Evolutionary conservation across 2,329 filamentous ascomycete species (phyloP).

Genomic region (Mycosphaerelloides madeirae): DNA sequence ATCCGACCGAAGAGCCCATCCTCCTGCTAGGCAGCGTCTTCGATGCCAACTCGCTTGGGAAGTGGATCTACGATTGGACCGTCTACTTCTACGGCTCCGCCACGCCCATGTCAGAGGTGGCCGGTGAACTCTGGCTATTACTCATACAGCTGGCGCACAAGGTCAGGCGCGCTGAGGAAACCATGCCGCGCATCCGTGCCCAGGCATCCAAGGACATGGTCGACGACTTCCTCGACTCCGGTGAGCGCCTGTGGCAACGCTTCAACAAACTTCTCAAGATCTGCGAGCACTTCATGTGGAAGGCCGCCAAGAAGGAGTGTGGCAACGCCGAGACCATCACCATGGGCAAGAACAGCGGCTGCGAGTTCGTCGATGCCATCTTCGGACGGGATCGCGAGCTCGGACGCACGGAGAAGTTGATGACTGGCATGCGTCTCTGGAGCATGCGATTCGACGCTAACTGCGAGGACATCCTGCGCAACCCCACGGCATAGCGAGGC

Average conservation of each 20-base stretch:
- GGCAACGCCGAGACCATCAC: conserved; percentile 57
- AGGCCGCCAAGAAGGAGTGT: conserved; percentile 68
- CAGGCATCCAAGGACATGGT: conserved; percentile 73
- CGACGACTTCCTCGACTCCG: conserved; percentile 84
- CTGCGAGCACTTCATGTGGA: conserved; percentile 94
- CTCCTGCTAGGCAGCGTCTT: conserved; percentile 93
- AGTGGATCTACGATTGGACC: conserved; percentile 99
- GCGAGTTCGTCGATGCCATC: conserved; percentile 92
- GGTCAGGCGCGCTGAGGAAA: conserved; percentile 83
- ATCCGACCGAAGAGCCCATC: conserved; percentile 88
- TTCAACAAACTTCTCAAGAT: conserved; percentile 82
- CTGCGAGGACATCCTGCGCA: conserved; percentile 78
- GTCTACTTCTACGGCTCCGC: conserved; percentile 80
- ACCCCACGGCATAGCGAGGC: conserved; percentile 40
- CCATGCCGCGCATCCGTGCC: conserved; percentile 65
- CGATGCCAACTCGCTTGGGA: conserved; percentile 93
- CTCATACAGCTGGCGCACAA: conserved; percentile 92
- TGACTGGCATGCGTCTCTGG: conserved; percentile 83
- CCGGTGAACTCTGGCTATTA: conserved; percentile 90
- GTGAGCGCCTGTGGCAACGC: conserved; percentile 78
- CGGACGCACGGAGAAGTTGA: conserved; percentile 85
- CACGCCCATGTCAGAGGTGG: conserved; percentile 82
- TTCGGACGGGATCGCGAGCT: conserved; percentile 89
- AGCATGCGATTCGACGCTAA: conserved; percentile 93
- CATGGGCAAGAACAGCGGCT: conserved; percentile 87